Percentiles rank a stretch among this genome's conserved stretches.
phyloP scores from a whole-genome alignment of 441 rosid genomes.

The Gossypium lobatum region DNA sequence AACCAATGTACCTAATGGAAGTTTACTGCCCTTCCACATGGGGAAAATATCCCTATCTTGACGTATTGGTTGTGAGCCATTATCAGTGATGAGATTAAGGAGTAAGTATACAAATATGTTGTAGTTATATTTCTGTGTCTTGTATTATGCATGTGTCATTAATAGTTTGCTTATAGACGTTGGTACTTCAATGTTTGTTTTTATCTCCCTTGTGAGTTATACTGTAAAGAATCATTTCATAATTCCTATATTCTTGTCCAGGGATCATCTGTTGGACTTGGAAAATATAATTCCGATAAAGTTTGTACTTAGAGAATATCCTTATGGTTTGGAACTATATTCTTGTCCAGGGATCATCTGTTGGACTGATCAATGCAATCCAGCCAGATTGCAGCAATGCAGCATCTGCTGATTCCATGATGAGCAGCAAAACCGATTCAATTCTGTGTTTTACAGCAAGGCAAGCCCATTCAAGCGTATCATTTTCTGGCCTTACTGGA shows the following conservation, averaged over 20 bases:
- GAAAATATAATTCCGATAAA: not conserved
- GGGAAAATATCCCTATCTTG: no score
- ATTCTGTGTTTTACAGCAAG: constrained; percentile 50
- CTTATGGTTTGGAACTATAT: constrained; percentile 8
- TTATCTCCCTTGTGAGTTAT: not conserved
- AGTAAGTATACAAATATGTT: no score
- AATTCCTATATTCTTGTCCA: not conserved
- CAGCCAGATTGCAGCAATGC: constrained; percentile 76
- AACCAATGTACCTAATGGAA: no score
- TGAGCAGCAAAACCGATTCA: constrained; percentile 86
- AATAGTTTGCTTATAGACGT: not conserved
- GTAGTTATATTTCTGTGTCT: not conserved
- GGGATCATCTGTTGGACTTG: not conserved
- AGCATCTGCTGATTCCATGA: constrained; percentile 66
- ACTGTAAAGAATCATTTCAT: not conserved
- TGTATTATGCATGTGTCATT: not conserved
- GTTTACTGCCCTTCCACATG: no score
- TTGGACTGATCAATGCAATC: constrained; percentile 36
- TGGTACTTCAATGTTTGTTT: constrained; percentile 3
- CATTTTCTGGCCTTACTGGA: constrained; percentile 94
- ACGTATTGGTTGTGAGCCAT: no score
- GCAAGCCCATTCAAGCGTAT: constrained; percentile 63
- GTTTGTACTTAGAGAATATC: not conserved
- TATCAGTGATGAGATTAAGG: no score
- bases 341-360: constrained; percentile 45